Evolutionary conservation across 129 eudicot species (phyloP).

Genomic region (Lonicera japonica): DNA sequence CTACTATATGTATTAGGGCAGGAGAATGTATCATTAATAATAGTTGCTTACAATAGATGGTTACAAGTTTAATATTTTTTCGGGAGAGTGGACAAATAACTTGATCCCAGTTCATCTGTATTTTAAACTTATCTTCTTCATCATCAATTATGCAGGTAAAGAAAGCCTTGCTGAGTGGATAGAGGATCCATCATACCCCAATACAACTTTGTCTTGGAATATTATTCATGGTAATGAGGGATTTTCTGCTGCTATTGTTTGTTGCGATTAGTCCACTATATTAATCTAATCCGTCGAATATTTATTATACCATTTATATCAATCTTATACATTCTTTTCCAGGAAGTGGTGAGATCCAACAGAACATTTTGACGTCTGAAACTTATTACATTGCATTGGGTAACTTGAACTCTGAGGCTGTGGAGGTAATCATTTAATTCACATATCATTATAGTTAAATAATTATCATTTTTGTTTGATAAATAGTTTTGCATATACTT

Average conservation of each 20-base stretch:
- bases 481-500: neutral
- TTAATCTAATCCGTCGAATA: neutral
- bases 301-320: too few species aligned
- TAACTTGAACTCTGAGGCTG: constrained; percentile 11
- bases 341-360: constrained; percentile 18
- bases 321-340: neutral
- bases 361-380: constrained; percentile 11
- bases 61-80: too few species aligned
- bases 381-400: constrained; percentile 23
- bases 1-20: too few species aligned
- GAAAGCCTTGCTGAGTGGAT: constrained; percentile 21
- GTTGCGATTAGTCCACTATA: neutral
- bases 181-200: constrained; percentile 28
- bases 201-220: constrained; percentile 28
- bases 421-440: constrained; percentile 8
- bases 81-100: too few species aligned
- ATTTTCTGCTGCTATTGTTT: neutral
- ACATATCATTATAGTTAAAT: neutral
- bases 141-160: constrained; percentile 16
- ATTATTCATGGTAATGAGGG: constrained; percentile 18
- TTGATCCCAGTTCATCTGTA: too few species aligned
- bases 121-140: neutral
- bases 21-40: too few species aligned
- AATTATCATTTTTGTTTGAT: neutral
- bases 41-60: too few species aligned